Percentiles rank a stretch among this genome's conserved stretches.
These are phyloP conservation scores for Cyberlindnera mycetangii DNA, from an alignment of 805 yeast genomes.

Conservation along the genomic window DNA sequence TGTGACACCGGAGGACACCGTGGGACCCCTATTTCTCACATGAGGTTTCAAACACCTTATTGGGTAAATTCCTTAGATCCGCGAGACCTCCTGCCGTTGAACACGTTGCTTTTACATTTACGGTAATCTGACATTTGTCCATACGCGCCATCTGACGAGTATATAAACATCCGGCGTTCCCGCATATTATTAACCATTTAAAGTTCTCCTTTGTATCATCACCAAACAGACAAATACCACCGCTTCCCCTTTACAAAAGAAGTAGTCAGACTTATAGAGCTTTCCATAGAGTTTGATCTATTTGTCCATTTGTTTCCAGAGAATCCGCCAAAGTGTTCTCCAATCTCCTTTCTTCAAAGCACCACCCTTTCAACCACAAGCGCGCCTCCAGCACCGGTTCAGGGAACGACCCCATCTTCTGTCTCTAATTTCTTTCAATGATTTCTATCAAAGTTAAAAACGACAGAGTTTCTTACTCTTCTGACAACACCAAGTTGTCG, in stretches of 20 bases:
- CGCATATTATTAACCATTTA: too few relatives aligned
- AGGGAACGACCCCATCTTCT: constrained; percentile 21
- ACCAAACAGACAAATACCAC: neutral
- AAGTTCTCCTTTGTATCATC: neutral
- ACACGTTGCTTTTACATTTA: too few relatives aligned
- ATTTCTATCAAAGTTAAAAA: constrained; percentile 47
- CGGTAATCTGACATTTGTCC: too few relatives aligned
- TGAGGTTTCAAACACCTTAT: neutral
- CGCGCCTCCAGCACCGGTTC: constrained; percentile 26
- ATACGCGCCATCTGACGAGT: too few relatives aligned
- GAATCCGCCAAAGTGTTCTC: constrained; percentile 26
- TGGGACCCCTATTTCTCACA: neutral
- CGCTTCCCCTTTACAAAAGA: neutral
- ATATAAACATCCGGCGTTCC: neutral
- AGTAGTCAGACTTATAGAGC: constrained; percentile 1
- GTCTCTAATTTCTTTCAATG: constrained; percentile 21
- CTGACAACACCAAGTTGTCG: constrained; percentile 40
- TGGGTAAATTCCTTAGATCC: neutral
- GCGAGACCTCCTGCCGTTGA: neutral
- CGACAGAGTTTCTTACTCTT: constrained; percentile 49
- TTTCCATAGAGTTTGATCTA: constrained; percentile 3
- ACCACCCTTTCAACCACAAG: constrained; percentile 30
- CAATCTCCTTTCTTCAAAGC: constrained; percentile 26
- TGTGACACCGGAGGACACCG: too few relatives aligned
- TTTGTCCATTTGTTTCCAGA: constrained; percentile 3